A percentile compares a stretch with the other conserved stretches of the same genome.
phyloP scores from a whole-genome alignment of 768 basidiomycete species.

The Termitomyces sp. region DNA sequence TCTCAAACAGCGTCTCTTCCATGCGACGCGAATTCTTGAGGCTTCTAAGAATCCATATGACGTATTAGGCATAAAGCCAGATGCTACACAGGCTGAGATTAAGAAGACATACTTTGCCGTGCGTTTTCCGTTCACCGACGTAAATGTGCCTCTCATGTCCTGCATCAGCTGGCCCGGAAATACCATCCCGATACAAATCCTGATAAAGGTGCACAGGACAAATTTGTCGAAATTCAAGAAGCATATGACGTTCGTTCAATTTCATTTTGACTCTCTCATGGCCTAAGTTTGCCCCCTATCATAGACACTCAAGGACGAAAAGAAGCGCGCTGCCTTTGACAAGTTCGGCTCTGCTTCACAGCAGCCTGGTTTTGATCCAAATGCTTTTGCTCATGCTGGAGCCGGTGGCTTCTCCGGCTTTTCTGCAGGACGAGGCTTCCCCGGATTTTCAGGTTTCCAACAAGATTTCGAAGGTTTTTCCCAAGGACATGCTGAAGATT shows the following conservation, averaged over 20 bases:
- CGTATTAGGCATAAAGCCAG: slow-evolving; percentile 82
- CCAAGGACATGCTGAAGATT: slow-evolving; percentile 44
- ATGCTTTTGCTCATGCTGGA: slow-evolving; percentile 57
- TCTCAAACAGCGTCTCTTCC: slow-evolving; percentile 61
- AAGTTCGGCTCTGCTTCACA: slow-evolving; percentile 90
- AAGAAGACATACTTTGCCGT: slow-evolving; percentile 98
- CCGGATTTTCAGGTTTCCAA: slow-evolving; percentile 67
- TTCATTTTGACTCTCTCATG: slow-evolving; percentile 2
- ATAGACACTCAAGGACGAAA: slow-evolving; percentile 90
- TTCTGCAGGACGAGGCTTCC: slow-evolving; percentile 40
- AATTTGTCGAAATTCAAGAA: slow-evolving; percentile 94
- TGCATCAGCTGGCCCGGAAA: slow-evolving; percentile 84
- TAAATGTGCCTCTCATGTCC: slow-evolving; percentile 9
- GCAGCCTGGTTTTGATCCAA: slow-evolving; percentile 90
- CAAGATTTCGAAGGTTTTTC: slow-evolving; percentile 66
- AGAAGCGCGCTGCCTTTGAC: slow-evolving; percentile 88
- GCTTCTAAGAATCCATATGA: slow-evolving; percentile 82
- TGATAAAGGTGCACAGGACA: slow-evolving; percentile 83
- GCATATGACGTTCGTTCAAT: slow-evolving; percentile 79
- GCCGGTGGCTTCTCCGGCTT: slow-evolving; percentile 37
- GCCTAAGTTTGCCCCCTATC: slow-evolving; percentile 10
- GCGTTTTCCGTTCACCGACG: slow-evolving; percentile 23
- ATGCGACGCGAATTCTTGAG: slow-evolving; percentile 53
- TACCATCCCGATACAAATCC: slow-evolving; percentile 98
- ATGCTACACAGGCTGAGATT: slow-evolving; percentile 81